phyloP scores from a whole-genome alignment of 2,329 filamentous ascomycete genomes.

The Pseudophaeomoniella oleicola region DNA sequence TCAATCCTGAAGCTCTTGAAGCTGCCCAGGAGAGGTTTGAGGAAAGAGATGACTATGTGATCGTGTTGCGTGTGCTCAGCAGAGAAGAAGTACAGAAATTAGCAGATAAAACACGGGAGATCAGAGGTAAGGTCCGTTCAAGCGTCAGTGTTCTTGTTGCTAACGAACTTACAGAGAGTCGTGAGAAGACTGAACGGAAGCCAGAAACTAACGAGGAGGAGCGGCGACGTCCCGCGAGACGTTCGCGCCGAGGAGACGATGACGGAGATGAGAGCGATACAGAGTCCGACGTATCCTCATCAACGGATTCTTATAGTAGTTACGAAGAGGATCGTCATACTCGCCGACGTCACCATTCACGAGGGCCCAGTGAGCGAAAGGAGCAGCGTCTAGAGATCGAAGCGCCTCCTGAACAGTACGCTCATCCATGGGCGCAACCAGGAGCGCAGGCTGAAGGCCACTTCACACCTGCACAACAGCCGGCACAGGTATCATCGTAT shows the following conservation, averaged over 20 bases:
- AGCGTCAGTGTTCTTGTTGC: constrained; percentile 4
- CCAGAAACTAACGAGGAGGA: constrained; percentile 8
- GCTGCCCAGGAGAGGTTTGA: constrained; percentile 82
- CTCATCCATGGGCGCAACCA: not conserved
- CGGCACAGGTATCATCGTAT: not conserved
- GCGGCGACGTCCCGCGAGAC: constrained; percentile 21
- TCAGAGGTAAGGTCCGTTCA: constrained; percentile 51
- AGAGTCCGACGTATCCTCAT: not conserved
- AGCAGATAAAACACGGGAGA: constrained; percentile 63
- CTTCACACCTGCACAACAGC: not conserved
- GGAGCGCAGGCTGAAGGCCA: not conserved
- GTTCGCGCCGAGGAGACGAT: constrained; percentile 15
- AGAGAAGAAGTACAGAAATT: constrained; percentile 83
- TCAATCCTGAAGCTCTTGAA: constrained; percentile 75
- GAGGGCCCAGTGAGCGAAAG: not conserved
- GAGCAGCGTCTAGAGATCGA: constrained; percentile 16
- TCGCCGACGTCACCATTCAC: constrained; percentile 9
- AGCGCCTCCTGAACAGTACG: constrained; percentile 10
- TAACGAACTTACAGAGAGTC: not conserved
- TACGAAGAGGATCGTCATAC: constrained; percentile 21
- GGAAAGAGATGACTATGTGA: constrained; percentile 77
- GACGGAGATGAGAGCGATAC: constrained; percentile 1
- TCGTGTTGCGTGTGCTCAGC: constrained; percentile 71
- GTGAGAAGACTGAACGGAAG: constrained; percentile 2
- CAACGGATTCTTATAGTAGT: constrained; percentile 20